Evolutionary conservation across 495 filamentous ascomycete species (phyloP).

Genomic region (Aspergillus ostianus): DNA sequence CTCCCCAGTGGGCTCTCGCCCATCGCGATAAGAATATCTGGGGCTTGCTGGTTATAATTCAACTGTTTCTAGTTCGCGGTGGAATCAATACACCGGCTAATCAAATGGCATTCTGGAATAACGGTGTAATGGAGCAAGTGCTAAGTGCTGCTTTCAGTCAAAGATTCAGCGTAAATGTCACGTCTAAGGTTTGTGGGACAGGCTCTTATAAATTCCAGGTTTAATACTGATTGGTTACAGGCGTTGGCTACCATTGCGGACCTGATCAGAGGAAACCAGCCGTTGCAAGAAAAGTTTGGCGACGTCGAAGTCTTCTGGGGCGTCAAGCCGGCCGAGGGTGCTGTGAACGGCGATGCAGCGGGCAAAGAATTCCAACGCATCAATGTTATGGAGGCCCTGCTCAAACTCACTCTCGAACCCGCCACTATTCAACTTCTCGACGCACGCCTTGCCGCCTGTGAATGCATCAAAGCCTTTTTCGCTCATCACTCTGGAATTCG

Average conservation of each 20-base stretch:
- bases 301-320: constrained; percentile 58
- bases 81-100: constrained; percentile 78
- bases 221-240: constrained; percentile 38
- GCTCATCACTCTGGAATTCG: constrained; percentile 74
- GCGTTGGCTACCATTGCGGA: constrained; percentile 84
- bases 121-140: constrained; percentile 76
- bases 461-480: constrained; percentile 92
- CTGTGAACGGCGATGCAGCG: constrained; percentile 47
- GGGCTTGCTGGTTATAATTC: constrained; percentile 80
- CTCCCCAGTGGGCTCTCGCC: constrained; percentile 68
- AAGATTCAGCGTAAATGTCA: constrained; percentile 70
- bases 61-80: constrained; percentile 79
- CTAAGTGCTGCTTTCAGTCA: constrained; percentile 82
- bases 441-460: constrained; percentile 77
- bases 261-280: constrained; percentile 77
- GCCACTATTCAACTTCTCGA: constrained; percentile 66
- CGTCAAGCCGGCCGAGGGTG: constrained; percentile 21
- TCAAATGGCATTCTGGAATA: constrained; percentile 80
- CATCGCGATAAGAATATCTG: constrained; percentile 91
- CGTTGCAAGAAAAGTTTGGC: constrained; percentile 83
- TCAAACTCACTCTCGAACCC: constrained; percentile 78
- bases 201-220: constrained; percentile 11
- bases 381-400: constrained; percentile 91
- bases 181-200: constrained; percentile 63
- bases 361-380: constrained; percentile 51